A percentile compares a stretch with the other conserved stretches of the same genome.
These are phyloP conservation scores for Diaporthe citri DNA, from an alignment of 2,329 filamentous ascomycete species.

Conservation along the genomic window DNA sequence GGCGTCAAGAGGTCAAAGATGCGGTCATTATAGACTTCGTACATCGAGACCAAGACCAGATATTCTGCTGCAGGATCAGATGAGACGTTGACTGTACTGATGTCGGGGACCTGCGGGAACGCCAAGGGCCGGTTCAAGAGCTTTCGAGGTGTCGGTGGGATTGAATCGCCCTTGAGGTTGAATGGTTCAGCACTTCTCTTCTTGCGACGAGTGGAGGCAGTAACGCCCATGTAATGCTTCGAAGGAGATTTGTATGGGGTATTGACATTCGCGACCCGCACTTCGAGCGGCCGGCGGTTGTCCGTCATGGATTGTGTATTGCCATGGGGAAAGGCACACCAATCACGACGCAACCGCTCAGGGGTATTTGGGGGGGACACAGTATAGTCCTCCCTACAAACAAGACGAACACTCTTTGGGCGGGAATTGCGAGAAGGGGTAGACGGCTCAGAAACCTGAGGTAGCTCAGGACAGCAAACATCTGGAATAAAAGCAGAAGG, in stretches of 20 bases:
- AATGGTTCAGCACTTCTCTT: conserved; percentile 59
- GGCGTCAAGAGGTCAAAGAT: conserved; percentile 92
- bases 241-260: conserved; percentile 45
- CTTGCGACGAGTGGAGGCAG: conserved; percentile 60
- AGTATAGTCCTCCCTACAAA: conserved; percentile 49
- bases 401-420: conserved; percentile 60
- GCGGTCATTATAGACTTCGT: conserved; percentile 98
- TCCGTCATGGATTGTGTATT: conserved; percentile 3
- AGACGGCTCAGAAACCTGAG: background rate
- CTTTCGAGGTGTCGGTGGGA: conserved; percentile 70
- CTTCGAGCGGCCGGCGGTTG: conserved; percentile 30
- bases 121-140: conserved; percentile 77
- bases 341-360: conserved; percentile 22
- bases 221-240: conserved; percentile 60
- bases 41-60: conserved; percentile 93
- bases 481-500: conserved; percentile 1
- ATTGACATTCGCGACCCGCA: conserved; percentile 23
- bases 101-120: conserved; percentile 80
- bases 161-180: conserved; percentile 62
- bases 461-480: background rate
- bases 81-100: conserved; percentile 76
- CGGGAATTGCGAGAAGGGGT: conserved; percentile 44
- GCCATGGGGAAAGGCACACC: conserved; percentile 34
- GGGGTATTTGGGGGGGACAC: conserved; percentile 34
- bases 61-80: conserved; percentile 82